Base-by-base conservation (phyloP, 1,139 yeast genomes). In the Candida sp. region DNA sequence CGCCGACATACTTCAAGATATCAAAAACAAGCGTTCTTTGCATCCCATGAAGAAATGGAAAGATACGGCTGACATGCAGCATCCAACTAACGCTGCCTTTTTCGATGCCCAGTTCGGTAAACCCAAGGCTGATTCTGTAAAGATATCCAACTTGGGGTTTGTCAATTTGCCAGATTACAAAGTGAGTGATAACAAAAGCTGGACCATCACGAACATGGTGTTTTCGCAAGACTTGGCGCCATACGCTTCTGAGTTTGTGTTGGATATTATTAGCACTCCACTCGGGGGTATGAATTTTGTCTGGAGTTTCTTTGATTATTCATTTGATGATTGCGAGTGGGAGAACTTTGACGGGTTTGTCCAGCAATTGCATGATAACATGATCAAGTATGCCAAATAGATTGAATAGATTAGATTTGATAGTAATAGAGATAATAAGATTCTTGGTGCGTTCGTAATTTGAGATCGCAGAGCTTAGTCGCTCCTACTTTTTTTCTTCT, bases 171-270 rank as follows among this genome's bases (percentile, higher is more conserved):
- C 70, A 2, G 52, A 49, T 3, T 59, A 55, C 37, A 48, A 49
- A 5, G 35, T 37, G 5, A 37, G 3, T 8, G 33, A 37, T 7
- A 44, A 12, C 8, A 52, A 46, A 23, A 46, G 46, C 3, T 70
- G 72, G 73, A 60, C 61, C 1, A 62, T 76, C 12, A 58, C 54
- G 1, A 68, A 75, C 49, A 56, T 75, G 62, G 58, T 72, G 1
- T 76, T 76, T 54, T 61, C 75, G 1, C 81, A 76, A 53, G 77
- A 73, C 51, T 48, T 74, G 47, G 69, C 77, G 2, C 70, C 76
- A 1, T 55, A 62, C 2, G 73, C 76, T 1, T 57, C 75, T 7
- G 80, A 76, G 34, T 71, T 75, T 51, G 67, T 72, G 67, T 53
- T 75, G 26, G 68, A 60, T 50, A 62, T 70, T 7, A 60, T 75